Percentiles rank a stretch among this genome's conserved stretches.
Evolutionary conservation across 73 alveolate species (phyloP).

Genomic region (Paramecium caudatum): DNA sequence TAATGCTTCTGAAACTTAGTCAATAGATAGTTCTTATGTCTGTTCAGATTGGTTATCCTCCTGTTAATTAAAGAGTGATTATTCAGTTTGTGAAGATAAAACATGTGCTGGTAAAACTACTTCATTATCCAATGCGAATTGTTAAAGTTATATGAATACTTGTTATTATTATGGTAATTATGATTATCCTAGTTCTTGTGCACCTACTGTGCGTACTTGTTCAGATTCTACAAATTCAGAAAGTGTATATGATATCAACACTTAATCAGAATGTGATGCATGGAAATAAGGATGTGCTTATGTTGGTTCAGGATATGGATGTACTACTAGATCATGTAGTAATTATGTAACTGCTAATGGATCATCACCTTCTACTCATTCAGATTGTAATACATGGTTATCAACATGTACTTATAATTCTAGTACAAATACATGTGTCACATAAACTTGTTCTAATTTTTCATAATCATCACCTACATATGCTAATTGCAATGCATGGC

Average conservation of each 20-base stretch:
- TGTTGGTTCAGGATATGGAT: slow-evolving; percentile 10
- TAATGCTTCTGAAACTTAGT: background rate
- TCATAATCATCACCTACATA: background rate
- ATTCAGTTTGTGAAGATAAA: background rate
- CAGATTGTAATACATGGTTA: background rate
- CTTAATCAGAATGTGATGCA: slow-evolving; percentile 11
- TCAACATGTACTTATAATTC: background rate
- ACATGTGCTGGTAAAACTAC: background rate
- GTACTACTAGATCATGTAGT: slow-evolving; percentile 18
- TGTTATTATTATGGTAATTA: slow-evolving; percentile 17
- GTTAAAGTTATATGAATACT: background rate
- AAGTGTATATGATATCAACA: background rate
- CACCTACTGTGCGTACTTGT: background rate
- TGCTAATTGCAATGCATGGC: slow-evolving; percentile 14
- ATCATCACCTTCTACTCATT: background rate
- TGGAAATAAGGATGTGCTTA: slow-evolving; percentile 4
- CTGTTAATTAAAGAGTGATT: background rate
- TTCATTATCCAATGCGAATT: background rate
- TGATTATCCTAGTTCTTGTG: background rate
- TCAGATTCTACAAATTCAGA: background rate
- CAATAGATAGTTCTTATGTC: background rate
- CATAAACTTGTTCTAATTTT: background rate
- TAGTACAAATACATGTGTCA: background rate
- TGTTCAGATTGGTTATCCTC: slow-evolving; percentile 19
- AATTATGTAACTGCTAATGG: slow-evolving; percentile 35